A percentile compares a stretch with the other conserved stretches of the same genome.
Evolutionary conservation across 2,329 filamentous ascomycete species (phyloP).

Genomic region (Teratosphaeria zuluensis): DNA sequence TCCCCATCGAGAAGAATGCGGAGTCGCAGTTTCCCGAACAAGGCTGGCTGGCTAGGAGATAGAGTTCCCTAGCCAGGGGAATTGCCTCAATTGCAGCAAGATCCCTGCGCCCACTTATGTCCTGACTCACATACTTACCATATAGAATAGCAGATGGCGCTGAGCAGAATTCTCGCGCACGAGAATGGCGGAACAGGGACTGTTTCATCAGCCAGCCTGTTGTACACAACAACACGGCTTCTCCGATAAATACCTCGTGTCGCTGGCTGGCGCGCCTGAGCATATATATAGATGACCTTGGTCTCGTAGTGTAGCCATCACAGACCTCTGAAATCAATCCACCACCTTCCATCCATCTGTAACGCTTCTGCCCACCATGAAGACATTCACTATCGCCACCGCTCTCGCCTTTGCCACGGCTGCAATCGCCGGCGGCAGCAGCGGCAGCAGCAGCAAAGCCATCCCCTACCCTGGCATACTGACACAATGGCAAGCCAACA

Average conservation of each 20-base stretch:
- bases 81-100: not conserved
- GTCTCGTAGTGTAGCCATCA: too few relatives aligned
- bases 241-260: not conserved
- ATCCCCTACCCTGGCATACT: not conserved
- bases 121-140: not conserved
- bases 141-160: not conserved
- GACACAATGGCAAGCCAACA: conserved; percentile 2
- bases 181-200: not conserved
- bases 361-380: not conserved
- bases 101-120: not conserved
- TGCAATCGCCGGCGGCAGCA: not conserved
- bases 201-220: not conserved
- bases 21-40: not conserved
- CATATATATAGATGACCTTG: not conserved
- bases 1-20: not conserved
- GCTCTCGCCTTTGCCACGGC: not conserved
- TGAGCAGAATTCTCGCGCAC: not conserved
- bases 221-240: not conserved
- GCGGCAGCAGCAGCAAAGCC: not conserved
- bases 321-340: not conserved
- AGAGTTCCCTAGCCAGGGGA: not conserved
- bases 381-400: not conserved
- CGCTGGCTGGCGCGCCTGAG: not conserved
- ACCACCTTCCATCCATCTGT: not conserved
- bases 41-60: not conserved